Evolutionary conservation across 2,329 filamentous ascomycete genomes (phyloP).

Genomic region (Fusarium foetens): DNA sequence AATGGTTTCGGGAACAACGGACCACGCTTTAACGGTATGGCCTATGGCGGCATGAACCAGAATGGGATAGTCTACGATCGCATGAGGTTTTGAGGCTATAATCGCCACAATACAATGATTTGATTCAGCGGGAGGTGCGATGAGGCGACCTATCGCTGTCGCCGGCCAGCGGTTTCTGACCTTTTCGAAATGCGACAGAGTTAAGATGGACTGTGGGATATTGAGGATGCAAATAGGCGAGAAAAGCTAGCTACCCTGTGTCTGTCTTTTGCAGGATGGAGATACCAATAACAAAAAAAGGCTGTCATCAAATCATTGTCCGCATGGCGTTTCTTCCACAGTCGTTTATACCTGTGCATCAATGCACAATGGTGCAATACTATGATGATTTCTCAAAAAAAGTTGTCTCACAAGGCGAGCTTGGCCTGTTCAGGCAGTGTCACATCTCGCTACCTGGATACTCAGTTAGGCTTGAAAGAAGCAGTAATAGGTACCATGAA

Average conservation of each 20-base stretch:
- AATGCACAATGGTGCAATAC: not conserved
- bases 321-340: not conserved
- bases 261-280: constrained; percentile 13
- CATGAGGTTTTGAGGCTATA: constrained; percentile 13
- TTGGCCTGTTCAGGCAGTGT: not conserved
- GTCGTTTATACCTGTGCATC: not conserved
- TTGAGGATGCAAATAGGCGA: not conserved
- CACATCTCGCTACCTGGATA: not conserved
- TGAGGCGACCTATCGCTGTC: not conserved
- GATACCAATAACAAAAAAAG: constrained; percentile 35
- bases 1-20: constrained; percentile 6
- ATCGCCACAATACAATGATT: not conserved
- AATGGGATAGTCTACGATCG: not conserved
- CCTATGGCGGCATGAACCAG: constrained; percentile 1
- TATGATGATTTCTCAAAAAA: too few relatives aligned
- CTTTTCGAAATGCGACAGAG: not conserved
- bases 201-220: constrained; percentile 6
- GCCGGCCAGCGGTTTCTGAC: not conserved
- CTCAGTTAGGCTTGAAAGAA: not conserved
- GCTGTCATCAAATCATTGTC: not conserved
- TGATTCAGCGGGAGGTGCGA: not conserved
- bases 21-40: constrained; percentile 16
- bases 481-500: not conserved
- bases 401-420: not conserved
- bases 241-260: constrained; percentile 14